Evolutionary conservation across 768 basidiomycete genomes (phyloP).

Genomic region (Macrolepiota dolichaula): DNA sequence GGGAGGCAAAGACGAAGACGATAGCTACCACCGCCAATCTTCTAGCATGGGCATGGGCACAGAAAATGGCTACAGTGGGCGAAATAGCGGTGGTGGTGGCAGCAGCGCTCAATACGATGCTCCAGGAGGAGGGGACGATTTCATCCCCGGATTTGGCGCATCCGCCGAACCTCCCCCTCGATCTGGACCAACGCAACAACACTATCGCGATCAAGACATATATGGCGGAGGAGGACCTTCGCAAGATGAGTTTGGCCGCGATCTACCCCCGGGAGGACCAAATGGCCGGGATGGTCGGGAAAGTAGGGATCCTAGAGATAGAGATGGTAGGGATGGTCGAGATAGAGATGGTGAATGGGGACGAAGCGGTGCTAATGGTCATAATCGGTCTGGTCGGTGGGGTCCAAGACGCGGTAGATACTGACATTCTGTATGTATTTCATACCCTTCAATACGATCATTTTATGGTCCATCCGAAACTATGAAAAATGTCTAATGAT

Average conservation of each 20-base stretch:
- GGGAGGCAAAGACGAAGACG: conserved; percentile 10
- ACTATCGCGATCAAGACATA: conserved; percentile 9
- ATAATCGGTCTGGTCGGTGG: conserved; percentile 8
- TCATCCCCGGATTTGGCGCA: conserved; percentile 10
- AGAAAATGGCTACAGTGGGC: conserved; percentile 3
- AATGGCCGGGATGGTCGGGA: conserved; percentile 12
- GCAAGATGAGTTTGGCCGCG: conserved; percentile 11
- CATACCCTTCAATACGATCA: neutral
- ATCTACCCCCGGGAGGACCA: conserved; percentile 2
- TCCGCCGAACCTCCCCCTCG: conserved; percentile 4
- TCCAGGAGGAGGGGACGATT: conserved; percentile 8
- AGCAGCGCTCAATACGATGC: conserved; percentile 4
- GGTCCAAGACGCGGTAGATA: conserved; percentile 10
- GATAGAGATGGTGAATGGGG: conserved; percentile 14
- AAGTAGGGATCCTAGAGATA: conserved; percentile 9
- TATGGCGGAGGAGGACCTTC: neutral
- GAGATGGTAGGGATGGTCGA: conserved; percentile 11
- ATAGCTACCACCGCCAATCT: conserved; percentile 1
- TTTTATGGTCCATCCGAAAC: neutral
- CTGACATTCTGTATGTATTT: neutral
- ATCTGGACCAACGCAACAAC: neutral
- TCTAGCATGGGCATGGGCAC: neutral
- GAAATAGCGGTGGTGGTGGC: neutral
- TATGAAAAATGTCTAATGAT: neutral
- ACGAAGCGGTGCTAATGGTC: conserved; percentile 6